Conservation (phyloP, 768 basidiomycete genomes). For the Podaxis sp. region DNA sequence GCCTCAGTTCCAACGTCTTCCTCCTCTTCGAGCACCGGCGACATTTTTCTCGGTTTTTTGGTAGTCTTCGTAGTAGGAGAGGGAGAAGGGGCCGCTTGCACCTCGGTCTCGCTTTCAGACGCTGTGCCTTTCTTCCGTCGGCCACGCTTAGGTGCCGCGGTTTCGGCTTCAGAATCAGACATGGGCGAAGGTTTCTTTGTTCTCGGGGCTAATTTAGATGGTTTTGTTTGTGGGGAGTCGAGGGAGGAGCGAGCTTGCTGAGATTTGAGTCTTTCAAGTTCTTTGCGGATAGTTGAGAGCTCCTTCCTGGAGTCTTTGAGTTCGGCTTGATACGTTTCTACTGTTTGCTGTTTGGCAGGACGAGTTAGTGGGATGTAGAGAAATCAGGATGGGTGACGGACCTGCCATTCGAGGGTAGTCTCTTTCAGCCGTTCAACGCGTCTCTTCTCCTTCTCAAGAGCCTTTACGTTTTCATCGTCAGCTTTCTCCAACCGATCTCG, state of each 20-base stretch:
- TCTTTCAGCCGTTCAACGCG: conserved; percentile 38
- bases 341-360: conserved; percentile 29
- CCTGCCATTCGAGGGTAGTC: conserved; percentile 42
- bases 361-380: background rate
- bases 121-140: conserved; percentile 13
- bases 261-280: conserved; percentile 39
- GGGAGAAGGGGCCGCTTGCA: conserved; percentile 6
- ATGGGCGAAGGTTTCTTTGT: background rate
- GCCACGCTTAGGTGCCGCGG: conserved; percentile 10
- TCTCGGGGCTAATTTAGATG: background rate
- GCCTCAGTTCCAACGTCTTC: conserved; percentile 14
- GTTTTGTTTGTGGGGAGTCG: background rate
- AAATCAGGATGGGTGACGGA: conserved; percentile 18
- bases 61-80: background rate
- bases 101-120: conserved; percentile 16
- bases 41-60: conserved; percentile 17
- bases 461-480: conserved; percentile 28
- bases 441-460: conserved; percentile 37
- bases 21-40: conserved; percentile 14
- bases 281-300: conserved; percentile 34
- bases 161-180: background rate
- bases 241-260: conserved; percentile 28
- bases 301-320: conserved; percentile 29
- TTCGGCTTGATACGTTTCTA: conserved; percentile 31
- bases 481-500: conserved; percentile 32